Percentiles rank a stretch among this genome's conserved stretches.
Conservation (phyloP, 768 basidiomycete genomes). For the Tephrocybe sp. region DNA sequence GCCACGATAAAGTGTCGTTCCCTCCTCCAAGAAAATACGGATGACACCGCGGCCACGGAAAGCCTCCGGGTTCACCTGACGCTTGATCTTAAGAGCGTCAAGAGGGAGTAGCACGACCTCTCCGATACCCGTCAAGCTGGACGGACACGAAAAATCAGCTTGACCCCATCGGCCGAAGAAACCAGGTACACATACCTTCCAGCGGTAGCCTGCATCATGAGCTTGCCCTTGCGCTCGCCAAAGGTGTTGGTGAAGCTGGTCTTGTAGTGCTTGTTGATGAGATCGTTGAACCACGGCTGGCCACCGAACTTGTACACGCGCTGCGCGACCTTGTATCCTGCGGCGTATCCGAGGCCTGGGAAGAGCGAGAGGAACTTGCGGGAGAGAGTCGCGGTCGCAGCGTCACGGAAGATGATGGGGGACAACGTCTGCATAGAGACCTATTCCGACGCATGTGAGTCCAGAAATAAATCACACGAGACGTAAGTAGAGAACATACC, state of each 20-base stretch:
- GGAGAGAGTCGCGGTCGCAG: conserved; percentile 65
- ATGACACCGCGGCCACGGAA: conserved; percentile 92
- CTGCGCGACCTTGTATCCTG: conserved; percentile 95
- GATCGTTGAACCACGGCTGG: conserved; percentile 96
- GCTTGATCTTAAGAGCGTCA: conserved; percentile 97
- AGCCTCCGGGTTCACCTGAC: conserved; percentile 97
- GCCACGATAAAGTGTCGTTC: conserved; percentile 89
- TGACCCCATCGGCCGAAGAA: no score
- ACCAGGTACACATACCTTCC: conserved; percentile 67
- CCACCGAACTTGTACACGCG: conserved; percentile 98
- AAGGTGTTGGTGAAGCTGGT: conserved; percentile 79
- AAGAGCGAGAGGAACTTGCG: conserved; percentile 89
- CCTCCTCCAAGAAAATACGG: conserved; percentile 90
- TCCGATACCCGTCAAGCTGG: conserved; percentile 78
- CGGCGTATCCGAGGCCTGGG: conserved; percentile 96
- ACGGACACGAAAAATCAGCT: not conserved
- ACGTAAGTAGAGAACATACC: conserved; percentile 34
- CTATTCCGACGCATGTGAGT: conserved; percentile 32
- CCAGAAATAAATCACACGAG: not conserved
- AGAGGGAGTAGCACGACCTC: conserved; percentile 98
- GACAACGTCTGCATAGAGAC: conserved; percentile 64
- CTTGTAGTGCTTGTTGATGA: conserved; percentile 82
- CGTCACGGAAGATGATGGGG: conserved; percentile 84
- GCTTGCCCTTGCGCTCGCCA: conserved; percentile 93
- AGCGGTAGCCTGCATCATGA: conserved; percentile 93